phyloP scores from a whole-genome alignment of 1,284 basidiomycete species.

The Ustilago sp. region DNA sequence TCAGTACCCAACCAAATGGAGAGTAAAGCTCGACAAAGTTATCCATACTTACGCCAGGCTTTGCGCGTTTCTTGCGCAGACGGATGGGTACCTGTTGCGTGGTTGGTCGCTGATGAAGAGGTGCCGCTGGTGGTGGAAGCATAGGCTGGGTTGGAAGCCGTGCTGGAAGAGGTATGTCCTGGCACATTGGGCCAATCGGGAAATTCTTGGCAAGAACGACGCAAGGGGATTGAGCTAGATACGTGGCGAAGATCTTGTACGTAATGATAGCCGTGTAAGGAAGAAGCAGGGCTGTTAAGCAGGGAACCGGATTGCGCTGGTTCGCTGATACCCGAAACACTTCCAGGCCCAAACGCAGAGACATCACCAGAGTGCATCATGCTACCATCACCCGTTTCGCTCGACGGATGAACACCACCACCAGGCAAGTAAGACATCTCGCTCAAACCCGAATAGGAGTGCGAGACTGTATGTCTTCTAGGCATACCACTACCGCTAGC shows the following conservation, averaged over 20 bases:
- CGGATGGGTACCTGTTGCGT: constrained; percentile 4
- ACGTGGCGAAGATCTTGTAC: constrained; percentile 35
- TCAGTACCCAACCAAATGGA: constrained; percentile 35
- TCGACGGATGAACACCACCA: constrained; percentile 8
- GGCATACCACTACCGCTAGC: constrained; percentile 22
- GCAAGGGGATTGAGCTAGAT: constrained; percentile 31
- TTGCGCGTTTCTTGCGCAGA: constrained; percentile 29
- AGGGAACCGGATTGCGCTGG: constrained; percentile 27
- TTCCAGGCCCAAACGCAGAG: constrained; percentile 20
- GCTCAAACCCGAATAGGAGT: constrained; percentile 32
- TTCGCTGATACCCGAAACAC: constrained; percentile 27
- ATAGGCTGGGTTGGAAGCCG: not conserved
- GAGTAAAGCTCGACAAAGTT: constrained; percentile 34
- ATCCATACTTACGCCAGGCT: constrained; percentile 48
- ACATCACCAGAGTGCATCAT: constrained; percentile 21
- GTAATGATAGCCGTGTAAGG: constrained; percentile 43
- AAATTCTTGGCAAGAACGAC: constrained; percentile 34
- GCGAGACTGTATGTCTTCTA: constrained; percentile 45
- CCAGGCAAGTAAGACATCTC: constrained; percentile 32
- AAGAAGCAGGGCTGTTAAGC: constrained; percentile 49
- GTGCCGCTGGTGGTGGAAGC: constrained; percentile 15
- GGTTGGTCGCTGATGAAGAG: not conserved
- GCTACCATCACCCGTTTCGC: constrained; percentile 18
- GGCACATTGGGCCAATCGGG: constrained; percentile 35
- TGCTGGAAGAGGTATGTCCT: constrained; percentile 1